These are phyloP conservation scores for Stemphylium beticola DNA, from an alignment of 2,329 filamentous ascomycete species.

Conservation along the genomic window DNA sequence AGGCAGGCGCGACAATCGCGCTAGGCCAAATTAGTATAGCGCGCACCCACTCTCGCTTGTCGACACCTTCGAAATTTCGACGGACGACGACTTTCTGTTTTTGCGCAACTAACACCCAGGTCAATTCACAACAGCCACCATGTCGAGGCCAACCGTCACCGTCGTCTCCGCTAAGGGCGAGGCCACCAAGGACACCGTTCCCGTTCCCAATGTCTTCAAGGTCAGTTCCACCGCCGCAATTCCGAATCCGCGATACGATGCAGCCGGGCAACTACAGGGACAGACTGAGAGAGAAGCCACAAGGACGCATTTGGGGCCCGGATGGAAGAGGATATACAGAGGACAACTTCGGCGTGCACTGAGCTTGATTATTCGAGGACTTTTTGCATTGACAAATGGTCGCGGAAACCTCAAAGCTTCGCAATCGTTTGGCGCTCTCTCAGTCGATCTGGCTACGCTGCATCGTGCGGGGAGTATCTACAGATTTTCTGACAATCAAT, in stretches of 20 bases:
- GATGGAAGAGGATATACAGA: background rate
- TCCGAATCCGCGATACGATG: conserved; percentile 19
- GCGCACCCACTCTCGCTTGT: conserved; percentile 8
- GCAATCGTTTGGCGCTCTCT: background rate
- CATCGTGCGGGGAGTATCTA: background rate
- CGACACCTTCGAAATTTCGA: too few relatives aligned
- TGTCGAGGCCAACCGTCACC: conserved; percentile 95
- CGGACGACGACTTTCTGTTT: conserved; percentile 12
- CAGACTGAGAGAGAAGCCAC: conserved; percentile 9
- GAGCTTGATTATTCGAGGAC: background rate
- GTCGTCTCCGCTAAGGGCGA: conserved; percentile 96
- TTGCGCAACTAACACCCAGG: conserved; percentile 39
- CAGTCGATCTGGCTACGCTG: background rate
- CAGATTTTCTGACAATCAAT: conserved; percentile 15
- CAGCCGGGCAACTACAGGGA: conserved; percentile 5
- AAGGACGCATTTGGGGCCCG: conserved; percentile 18
- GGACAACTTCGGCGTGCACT: background rate
- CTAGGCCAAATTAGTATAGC: background rate
- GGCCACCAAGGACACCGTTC: conserved; percentile 85
- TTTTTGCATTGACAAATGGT: conserved; percentile 2
- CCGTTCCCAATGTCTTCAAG: conserved; percentile 96
- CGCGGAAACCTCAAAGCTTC: conserved; percentile 6
- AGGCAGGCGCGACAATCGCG: background rate
- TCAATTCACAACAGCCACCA: conserved; percentile 48
- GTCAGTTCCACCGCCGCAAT: conserved; percentile 32